Evolutionary conservation across 306 rosid genomes (phyloP).

Genomic region (Gillenia trifoliata): DNA sequence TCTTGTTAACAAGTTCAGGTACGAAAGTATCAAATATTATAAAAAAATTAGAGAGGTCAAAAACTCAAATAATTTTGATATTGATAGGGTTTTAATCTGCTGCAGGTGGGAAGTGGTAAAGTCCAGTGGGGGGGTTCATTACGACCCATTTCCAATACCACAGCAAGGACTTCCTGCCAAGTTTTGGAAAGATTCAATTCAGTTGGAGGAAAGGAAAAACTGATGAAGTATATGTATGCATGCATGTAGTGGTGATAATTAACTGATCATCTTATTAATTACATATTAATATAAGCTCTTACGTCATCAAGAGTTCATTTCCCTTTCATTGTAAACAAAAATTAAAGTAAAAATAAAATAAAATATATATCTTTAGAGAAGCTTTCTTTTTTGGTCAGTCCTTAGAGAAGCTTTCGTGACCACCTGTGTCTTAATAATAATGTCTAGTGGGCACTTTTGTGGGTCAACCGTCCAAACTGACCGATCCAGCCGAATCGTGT

Average conservation of each 20-base stretch:
- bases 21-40: neutral
- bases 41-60: no score
- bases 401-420: no score
- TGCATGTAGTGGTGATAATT: neutral
- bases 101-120: conserved; percentile 18
- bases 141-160: conserved; percentile 25
- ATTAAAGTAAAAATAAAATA: no score
- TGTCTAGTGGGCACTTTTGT: no score
- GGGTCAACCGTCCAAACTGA: no score
- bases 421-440: no score
- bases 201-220: neutral
- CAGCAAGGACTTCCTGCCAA: conserved; percentile 21
- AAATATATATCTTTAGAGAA: no score
- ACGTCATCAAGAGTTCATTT: no score
- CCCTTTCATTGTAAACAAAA: neutral
- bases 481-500: no score
- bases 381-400: no score
- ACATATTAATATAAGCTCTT: neutral
- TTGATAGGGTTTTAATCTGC: neutral
- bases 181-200: conserved; percentile 6
- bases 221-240: neutral
- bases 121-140: conserved; percentile 3
- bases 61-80: neutral
- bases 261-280: neutral
- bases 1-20: conserved; percentile 24